Percentiles rank a stretch among this genome's conserved stretches.
Evolutionary conservation across 2,329 filamentous ascomycete genomes (phyloP).

Genomic region (Zymoseptoria ardabiliae): DNA sequence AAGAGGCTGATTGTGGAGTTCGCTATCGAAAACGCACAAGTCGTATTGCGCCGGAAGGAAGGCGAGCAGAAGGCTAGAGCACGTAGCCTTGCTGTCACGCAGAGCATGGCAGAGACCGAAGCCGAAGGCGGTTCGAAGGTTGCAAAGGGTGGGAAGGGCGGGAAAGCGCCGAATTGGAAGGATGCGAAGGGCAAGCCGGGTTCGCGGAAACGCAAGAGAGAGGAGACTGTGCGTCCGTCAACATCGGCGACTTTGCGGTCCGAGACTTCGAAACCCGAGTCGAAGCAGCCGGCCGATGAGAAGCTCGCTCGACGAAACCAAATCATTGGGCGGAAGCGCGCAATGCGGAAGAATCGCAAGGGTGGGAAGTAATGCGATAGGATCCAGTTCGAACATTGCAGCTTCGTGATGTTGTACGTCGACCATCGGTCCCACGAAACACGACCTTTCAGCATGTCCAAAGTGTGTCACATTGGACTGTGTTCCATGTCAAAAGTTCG

Average conservation of each 20-base stretch:
- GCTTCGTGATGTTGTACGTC: not conserved
- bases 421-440: conserved; percentile 9
- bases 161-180: conserved; percentile 2
- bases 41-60: conserved; percentile 70
- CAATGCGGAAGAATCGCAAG: conserved; percentile 48
- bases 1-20: conserved; percentile 93
- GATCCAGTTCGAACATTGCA: not conserved
- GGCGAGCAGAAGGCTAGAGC: conserved; percentile 51
- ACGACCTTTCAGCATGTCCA: not conserved
- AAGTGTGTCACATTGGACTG: not conserved
- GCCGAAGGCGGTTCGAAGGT: conserved; percentile 9
- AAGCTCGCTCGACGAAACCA: conserved; percentile 58
- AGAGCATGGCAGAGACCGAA: conserved; percentile 10
- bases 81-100: conserved; percentile 29
- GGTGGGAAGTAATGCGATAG: conserved; percentile 15
- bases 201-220: conserved; percentile 36
- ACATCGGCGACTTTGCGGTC: conserved; percentile 7
- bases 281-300: conserved; percentile 38
- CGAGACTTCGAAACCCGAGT: conserved; percentile 27
- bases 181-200: conserved; percentile 6
- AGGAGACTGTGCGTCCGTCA: conserved; percentile 17
- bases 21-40: conserved; percentile 94
- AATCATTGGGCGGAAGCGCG: conserved; percentile 79
- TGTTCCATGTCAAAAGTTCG: not conserved
- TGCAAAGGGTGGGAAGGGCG: conserved; percentile 12